Evolutionary conservation across 1,284 basidiomycete species (phyloP).

Genomic region (Moesziomyces aphidis): DNA sequence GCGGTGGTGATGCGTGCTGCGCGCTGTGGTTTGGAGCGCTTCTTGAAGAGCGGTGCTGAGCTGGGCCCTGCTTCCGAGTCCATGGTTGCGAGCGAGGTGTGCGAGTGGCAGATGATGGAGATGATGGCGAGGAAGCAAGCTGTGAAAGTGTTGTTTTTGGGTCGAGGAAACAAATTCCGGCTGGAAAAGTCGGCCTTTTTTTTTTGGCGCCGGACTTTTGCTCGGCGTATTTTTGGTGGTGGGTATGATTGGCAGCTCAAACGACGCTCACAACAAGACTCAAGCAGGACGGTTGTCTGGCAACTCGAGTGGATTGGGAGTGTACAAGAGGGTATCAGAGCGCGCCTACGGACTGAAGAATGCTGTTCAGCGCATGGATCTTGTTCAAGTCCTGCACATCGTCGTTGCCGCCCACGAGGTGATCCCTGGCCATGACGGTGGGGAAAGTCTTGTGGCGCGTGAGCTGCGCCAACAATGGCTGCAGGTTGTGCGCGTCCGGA

Average conservation of each 20-base stretch:
- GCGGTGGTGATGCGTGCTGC: conserved; percentile 12
- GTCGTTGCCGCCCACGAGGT: conserved; percentile 43
- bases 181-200: too few species aligned
- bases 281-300: too few species aligned
- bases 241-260: too few species aligned
- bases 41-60: conserved; percentile 27
- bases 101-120: conserved; percentile 5
- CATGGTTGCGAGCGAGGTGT: background rate
- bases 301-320: too few species aligned
- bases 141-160: background rate
- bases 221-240: background rate
- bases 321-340: conserved; percentile 7
- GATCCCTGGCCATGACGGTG: conserved; percentile 32
- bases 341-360: conserved; percentile 22
- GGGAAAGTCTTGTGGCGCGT: conserved; percentile 47
- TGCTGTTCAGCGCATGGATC: conserved; percentile 19
- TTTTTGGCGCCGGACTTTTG: conserved; percentile 5
- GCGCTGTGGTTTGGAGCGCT: conserved; percentile 9
- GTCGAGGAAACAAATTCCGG: too few species aligned
- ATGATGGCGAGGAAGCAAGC: conserved; percentile 8
- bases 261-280: too few species aligned
- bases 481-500: conserved; percentile 37
- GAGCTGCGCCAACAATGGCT: conserved; percentile 29
- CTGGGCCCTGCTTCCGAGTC: conserved; percentile 22
- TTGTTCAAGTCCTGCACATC: conserved; percentile 23